phyloP scores from a whole-genome alignment of 805 yeast species.

The Saccharomycopsis sp. region DNA sequence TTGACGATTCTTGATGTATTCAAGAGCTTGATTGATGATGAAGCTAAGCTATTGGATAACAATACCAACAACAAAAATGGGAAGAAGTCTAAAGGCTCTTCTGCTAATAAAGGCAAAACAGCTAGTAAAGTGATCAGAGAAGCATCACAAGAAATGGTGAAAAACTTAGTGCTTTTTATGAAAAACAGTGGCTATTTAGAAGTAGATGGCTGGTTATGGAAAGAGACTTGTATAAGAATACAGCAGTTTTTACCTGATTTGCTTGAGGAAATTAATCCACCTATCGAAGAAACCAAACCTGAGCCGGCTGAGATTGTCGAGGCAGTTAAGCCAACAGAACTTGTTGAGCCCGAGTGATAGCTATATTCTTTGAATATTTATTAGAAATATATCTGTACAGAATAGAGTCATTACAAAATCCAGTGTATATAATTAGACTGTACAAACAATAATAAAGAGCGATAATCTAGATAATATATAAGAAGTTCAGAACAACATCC shows the following conservation, averaged over 20 bases:
- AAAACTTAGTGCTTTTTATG: slow-evolving; percentile 19
- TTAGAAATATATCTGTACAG: too few relatives aligned
- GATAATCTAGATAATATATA: too few relatives aligned
- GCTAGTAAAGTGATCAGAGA: slow-evolving; percentile 10
- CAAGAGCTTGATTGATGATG: slow-evolving; percentile 17
- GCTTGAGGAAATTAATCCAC: slow-evolving; percentile 7
- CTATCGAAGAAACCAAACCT: not conserved
- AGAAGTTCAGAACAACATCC: slow-evolving; percentile 81
- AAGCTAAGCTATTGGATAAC: slow-evolving; percentile 1
- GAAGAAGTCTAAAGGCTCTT: slow-evolving; percentile 5
- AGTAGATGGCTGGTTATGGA: slow-evolving; percentile 12
- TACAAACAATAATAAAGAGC: too few relatives aligned
- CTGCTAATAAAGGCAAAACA: not conserved
- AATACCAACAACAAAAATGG: not conserved
- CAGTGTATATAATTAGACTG: too few relatives aligned
- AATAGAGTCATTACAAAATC: too few relatives aligned
- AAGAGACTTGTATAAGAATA: slow-evolving; percentile 16
- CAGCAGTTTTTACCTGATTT: slow-evolving; percentile 13
- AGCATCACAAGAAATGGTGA: slow-evolving; percentile 16
- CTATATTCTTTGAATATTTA: too few relatives aligned
- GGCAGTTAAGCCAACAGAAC: too few relatives aligned
- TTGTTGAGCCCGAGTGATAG: too few relatives aligned
- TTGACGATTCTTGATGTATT: slow-evolving; percentile 16
- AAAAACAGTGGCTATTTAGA: slow-evolving; percentile 12
- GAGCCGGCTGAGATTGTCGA: too few relatives aligned